phyloP scores from a whole-genome alignment of 2,329 filamentous ascomycete genomes.

The Ophiocordyceps camponoti-floridani region DNA sequence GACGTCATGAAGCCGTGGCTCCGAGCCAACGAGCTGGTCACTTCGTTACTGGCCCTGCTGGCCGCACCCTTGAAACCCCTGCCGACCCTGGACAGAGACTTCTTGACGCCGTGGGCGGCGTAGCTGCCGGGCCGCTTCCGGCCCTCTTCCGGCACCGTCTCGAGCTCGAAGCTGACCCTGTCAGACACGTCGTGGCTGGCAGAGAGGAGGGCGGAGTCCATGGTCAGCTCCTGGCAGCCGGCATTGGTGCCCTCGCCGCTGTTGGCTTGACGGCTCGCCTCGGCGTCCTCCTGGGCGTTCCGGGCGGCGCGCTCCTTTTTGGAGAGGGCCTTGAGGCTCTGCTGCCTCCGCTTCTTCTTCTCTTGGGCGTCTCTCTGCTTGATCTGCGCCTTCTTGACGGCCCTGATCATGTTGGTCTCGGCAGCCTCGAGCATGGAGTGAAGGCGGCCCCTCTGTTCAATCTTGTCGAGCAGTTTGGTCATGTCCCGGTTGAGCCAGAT shows the following conservation, averaged over 20 bases:
- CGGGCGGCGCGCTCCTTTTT: conserved; percentile 31
- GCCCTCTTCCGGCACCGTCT: conserved; percentile 6
- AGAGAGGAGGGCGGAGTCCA: conserved; percentile 27
- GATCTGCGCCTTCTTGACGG: conserved; percentile 62
- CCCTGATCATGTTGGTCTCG: conserved; percentile 68
- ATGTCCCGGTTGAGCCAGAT: conserved; percentile 93
- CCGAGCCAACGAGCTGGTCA: conserved; percentile 33
- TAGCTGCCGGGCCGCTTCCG: conserved; percentile 8
- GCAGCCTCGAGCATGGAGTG: conserved; percentile 60
- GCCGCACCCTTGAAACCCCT: conserved; percentile 29
- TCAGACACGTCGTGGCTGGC: conserved; percentile 7
- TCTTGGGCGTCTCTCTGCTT: conserved; percentile 46
- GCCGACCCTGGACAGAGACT: conserved; percentile 26
- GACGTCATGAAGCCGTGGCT: conserved; percentile 33
- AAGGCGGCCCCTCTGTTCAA: conserved; percentile 54
- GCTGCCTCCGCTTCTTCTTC: conserved; percentile 41
- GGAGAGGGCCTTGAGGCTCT: conserved; percentile 27
- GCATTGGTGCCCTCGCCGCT: conserved; percentile 28
- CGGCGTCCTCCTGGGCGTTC: conserved; percentile 28
- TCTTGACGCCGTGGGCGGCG: conserved; percentile 13
- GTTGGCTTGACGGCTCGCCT: conserved; percentile 31
- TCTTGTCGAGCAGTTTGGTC: conserved; percentile 67
- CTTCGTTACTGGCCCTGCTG: conserved; percentile 25
- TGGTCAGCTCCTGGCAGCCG: conserved; percentile 32
- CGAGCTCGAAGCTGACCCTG: not conserved